These are phyloP conservation scores for Crithidia mellificae DNA, from an alignment of 208 protist species.

Conservation along the genomic window DNA sequence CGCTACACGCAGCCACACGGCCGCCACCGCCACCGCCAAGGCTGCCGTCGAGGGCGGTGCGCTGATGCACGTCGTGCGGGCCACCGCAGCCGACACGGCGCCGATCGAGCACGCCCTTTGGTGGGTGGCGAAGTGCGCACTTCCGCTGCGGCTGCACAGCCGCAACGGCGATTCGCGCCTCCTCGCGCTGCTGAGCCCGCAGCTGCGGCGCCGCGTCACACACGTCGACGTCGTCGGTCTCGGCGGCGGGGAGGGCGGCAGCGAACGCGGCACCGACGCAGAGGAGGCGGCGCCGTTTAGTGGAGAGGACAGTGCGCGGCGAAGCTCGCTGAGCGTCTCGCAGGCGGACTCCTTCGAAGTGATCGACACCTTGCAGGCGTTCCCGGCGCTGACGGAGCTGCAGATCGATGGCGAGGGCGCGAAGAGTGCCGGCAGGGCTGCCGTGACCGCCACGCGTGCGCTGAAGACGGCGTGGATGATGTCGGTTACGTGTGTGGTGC, in stretches of 20 bases:
- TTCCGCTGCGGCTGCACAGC: neutral
- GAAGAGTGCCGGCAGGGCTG: neutral
- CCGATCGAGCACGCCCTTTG: neutral
- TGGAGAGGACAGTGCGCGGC: neutral
- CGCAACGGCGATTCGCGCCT: constrained; percentile 6
- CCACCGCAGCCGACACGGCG: neutral
- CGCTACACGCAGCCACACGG: neutral
- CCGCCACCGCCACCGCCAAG: neutral
- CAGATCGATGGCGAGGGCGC: constrained; percentile 2
- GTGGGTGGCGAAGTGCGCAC: constrained; percentile 8
- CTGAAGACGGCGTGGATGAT: constrained; percentile 3
- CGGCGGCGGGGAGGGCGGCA: neutral
- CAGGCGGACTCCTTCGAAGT: neutral
- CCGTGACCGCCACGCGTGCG: constrained; percentile 5
- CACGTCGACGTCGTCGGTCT: neutral
- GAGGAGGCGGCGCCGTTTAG: neutral
- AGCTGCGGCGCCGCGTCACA: neutral
- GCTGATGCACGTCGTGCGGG: neutral
- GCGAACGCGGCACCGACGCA: neutral
- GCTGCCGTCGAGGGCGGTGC: neutral
- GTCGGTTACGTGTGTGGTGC: neutral
- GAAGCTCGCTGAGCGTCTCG: neutral
- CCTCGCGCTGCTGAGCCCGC: constrained; percentile 1
- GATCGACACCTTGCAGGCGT: constrained; percentile 1
- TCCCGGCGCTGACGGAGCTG: constrained; percentile 2